Conservation (phyloP, 352 stramenopile genomes). For the Phytophthora fragariae region DNA sequence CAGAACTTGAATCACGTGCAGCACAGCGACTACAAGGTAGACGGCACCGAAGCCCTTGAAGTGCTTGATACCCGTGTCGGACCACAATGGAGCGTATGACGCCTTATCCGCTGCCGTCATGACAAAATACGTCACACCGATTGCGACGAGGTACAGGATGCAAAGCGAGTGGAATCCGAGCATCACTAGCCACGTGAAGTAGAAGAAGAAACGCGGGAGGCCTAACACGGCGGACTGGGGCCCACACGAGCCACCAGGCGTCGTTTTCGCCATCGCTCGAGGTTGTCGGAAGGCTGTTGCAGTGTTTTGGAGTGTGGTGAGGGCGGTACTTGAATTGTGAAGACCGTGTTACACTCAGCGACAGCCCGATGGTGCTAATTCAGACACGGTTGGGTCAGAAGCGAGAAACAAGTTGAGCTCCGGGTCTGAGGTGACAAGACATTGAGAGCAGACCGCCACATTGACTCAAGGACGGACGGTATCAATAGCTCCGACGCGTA, state of each 20-base stretch:
- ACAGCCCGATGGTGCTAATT: background rate
- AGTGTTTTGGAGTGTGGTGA: background rate
- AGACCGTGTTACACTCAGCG: background rate
- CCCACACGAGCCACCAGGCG: conserved; percentile 1
- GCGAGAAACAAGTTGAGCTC: background rate
- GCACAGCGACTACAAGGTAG: conserved; percentile 6
- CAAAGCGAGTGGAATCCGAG: conserved; percentile 21
- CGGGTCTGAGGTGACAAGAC: conserved; percentile 28
- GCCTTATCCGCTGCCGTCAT: conserved; percentile 14
- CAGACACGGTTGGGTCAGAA: conserved; percentile 9
- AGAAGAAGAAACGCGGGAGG: conserved; percentile 20
- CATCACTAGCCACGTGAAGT: conserved; percentile 22
- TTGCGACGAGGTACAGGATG: conserved; percentile 18
- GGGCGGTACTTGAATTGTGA: conserved; percentile 22
- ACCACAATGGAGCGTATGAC: conserved; percentile 24
- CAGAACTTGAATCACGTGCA: conserved; percentile 34
- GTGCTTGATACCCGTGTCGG: conserved; percentile 16
- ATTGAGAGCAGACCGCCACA: background rate
- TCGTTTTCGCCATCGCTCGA: conserved; percentile 23
- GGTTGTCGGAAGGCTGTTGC: background rate
- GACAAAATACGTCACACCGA: conserved; percentile 8
- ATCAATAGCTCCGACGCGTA: background rate
- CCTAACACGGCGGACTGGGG: conserved; percentile 9
- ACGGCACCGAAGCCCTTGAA: conserved; percentile 31
- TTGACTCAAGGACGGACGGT: background rate